A percentile compares a stretch with the other conserved stretches of the same genome.
Evolutionary conservation across 345 rosid genomes (phyloP).

Genomic region (Salix caprea): DNA sequence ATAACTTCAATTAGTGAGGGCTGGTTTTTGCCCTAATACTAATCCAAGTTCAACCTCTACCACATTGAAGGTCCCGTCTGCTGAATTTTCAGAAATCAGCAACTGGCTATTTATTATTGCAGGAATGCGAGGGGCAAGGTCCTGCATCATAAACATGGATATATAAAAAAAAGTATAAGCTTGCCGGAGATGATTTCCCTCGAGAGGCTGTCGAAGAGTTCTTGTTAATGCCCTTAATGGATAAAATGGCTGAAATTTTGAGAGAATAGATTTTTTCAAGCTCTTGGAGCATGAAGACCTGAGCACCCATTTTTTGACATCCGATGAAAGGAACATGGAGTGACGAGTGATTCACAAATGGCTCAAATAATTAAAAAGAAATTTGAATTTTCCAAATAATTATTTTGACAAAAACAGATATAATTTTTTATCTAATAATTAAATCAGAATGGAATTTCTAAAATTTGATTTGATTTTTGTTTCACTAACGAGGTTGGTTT

Average conservation of each 20-base stretch:
- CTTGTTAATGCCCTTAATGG: background rate
- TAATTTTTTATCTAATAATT: no score
- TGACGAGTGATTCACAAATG: no score
- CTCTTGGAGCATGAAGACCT: background rate
- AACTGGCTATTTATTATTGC: background rate
- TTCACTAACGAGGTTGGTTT: no score
- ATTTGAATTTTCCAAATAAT: no score
- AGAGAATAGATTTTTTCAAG: background rate
- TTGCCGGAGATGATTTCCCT: background rate
- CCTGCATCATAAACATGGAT: background rate
- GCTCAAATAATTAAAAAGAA: no score
- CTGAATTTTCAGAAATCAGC: background rate
- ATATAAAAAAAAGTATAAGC: background rate
- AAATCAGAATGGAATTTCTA: no score
- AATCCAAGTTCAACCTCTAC: slow-evolving; percentile 39
- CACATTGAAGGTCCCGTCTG: slow-evolving; percentile 29
- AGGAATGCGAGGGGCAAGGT: background rate
- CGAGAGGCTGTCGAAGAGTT: background rate
- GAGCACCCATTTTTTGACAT: background rate
- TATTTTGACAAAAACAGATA: no score
- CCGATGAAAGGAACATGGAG: no score
- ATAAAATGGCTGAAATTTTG: background rate
- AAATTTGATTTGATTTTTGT: no score
- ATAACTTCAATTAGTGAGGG: no score
- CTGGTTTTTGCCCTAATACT: slow-evolving; percentile 10